A percentile compares a stretch with the other conserved stretches of the same genome.
These are phyloP conservation scores for Butyriboletus loyo DNA, from an alignment of 768 basidiomycete genomes.

Conservation along the genomic window DNA sequence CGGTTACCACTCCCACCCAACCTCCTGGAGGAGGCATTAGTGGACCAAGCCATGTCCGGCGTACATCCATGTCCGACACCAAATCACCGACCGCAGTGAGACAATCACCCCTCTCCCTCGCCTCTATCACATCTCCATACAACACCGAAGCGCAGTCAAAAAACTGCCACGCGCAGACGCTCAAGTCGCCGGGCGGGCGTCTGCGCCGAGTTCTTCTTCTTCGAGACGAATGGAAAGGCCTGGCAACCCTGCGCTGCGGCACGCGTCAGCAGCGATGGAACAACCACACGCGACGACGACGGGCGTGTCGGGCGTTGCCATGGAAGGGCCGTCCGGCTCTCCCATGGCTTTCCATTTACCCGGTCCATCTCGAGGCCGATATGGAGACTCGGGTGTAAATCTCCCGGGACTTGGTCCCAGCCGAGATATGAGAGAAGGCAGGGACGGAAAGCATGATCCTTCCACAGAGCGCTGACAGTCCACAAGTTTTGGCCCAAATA, in stretches of 20 bases:
- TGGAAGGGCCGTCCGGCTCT: constrained; percentile 28
- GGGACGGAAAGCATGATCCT: constrained; percentile 31
- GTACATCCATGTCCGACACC: constrained; percentile 28
- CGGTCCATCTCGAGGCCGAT: constrained; percentile 32
- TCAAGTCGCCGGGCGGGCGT: constrained; percentile 67
- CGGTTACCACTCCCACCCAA: constrained; percentile 20
- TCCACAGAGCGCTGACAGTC: constrained; percentile 24
- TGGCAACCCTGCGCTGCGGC: constrained; percentile 40
- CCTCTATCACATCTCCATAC: constrained; percentile 44
- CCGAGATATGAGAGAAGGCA: constrained; percentile 35
- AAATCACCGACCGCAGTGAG: constrained; percentile 32
- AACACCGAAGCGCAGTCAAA: constrained; percentile 50
- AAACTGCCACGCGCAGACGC: constrained; percentile 80
- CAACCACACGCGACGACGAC: constrained; percentile 22
- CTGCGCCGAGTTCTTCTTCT: constrained; percentile 54
- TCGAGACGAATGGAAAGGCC: constrained; percentile 33
- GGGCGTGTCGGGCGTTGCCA: constrained; percentile 25
- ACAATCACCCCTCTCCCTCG: constrained; percentile 39
- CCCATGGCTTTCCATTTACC: constrained; percentile 35
- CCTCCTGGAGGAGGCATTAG: constrained; percentile 9
- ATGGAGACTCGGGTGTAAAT: constrained; percentile 33
- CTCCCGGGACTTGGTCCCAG: constrained; percentile 23
- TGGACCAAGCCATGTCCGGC: constrained; percentile 25
- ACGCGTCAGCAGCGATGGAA: constrained; percentile 28
- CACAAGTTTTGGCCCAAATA: neutral